These are phyloP conservation scores for Cucumis cinereus DNA, from an alignment of 306 rosid genomes.

Conservation along the genomic window DNA sequence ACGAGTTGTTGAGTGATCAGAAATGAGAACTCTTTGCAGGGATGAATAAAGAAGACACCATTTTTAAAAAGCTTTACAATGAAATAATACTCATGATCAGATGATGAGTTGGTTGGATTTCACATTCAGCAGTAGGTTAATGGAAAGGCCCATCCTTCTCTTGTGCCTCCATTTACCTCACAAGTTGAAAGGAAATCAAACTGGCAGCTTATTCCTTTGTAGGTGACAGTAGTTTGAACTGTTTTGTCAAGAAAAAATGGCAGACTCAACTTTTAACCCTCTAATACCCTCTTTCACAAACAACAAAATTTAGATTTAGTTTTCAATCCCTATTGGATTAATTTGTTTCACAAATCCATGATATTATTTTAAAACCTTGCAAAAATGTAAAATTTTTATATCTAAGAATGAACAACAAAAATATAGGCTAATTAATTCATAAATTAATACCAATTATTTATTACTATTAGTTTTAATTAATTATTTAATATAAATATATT, in stretches of 20 bases:
- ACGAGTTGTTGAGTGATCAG: constrained; percentile 33
- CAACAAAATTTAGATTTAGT: too few species aligned
- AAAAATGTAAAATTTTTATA: too few species aligned
- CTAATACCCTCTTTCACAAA: too few species aligned
- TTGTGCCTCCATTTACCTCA: neutral
- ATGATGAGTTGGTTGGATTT: neutral
- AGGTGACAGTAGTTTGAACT: neutral
- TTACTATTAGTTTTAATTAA: too few species aligned
- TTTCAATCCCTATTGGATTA: too few species aligned
- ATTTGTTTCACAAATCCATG: too few species aligned
- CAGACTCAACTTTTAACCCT: neutral
- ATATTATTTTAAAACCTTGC: too few species aligned
- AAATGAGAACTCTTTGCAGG: neutral
- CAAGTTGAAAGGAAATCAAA: neutral
- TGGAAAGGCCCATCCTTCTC: neutral
- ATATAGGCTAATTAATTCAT: too few species aligned
- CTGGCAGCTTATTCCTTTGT: neutral
- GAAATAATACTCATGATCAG: constrained; percentile 1
- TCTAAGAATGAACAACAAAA: too few species aligned
- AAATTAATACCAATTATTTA: too few species aligned
- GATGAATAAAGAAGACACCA: neutral
- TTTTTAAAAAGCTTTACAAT: neutral
- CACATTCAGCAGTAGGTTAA: neutral
- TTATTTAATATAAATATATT: too few species aligned
- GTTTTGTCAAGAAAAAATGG: neutral